Percentiles rank a stretch among this genome's conserved stretches.
phyloP scores from a whole-genome alignment of 2,329 filamentous ascomycete species.

The Botrytis fabae region DNA sequence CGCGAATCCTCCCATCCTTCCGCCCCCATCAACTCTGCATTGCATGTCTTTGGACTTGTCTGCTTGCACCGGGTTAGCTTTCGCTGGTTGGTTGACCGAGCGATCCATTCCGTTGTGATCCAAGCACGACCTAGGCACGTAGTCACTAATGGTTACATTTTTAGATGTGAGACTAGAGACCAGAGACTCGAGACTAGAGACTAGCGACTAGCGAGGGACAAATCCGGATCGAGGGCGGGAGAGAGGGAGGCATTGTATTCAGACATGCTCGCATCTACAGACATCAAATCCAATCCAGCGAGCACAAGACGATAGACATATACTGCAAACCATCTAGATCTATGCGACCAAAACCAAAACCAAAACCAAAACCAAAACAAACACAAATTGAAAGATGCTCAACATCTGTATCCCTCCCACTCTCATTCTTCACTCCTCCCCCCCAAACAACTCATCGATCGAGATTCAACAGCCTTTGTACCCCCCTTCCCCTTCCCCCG shows the following conservation, averaged over 20 bases:
- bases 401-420: neutral
- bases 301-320: neutral
- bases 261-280: neutral
- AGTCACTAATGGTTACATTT: neutral
- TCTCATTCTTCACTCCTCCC: neutral
- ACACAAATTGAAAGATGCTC: neutral
- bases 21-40: neutral
- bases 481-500: no score
- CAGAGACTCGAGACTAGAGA: neutral
- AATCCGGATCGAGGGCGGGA: neutral
- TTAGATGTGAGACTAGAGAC: neutral
- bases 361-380: neutral
- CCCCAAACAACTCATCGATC: neutral
- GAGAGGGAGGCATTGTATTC: no score
- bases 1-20: neutral
- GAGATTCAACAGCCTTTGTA: no score
- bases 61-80: neutral
- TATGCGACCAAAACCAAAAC: no score
- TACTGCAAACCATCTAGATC: no score
- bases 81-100: neutral
- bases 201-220: neutral
- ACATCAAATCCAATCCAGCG: neutral
- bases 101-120: neutral
- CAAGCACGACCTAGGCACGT: neutral
- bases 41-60: no score